phyloP scores from a whole-genome alignment of 805 yeast genomes.

The Teunomyces pallodes region DNA sequence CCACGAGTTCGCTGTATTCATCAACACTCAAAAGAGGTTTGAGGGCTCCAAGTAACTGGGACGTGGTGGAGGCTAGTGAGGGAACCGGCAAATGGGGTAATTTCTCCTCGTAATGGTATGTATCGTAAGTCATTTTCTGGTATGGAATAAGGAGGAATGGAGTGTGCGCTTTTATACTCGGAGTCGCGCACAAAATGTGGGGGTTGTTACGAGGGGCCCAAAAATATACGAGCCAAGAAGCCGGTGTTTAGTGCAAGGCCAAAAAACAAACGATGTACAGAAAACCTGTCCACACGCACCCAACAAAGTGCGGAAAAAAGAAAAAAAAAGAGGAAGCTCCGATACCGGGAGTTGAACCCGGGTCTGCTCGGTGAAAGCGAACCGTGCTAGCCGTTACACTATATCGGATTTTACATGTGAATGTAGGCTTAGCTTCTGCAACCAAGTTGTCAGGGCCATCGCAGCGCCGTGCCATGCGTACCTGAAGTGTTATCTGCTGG shows the following conservation, averaged over 20 bases:
- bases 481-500: not conserved
- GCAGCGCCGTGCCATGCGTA: too few species aligned
- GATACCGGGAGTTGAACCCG: slow-evolving; percentile 89
- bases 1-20: slow-evolving; percentile 46
- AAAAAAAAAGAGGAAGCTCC: slow-evolving; percentile 39
- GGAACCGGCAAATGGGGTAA: slow-evolving; percentile 69
- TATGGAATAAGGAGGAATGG: not conserved
- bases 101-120: slow-evolving; percentile 39
- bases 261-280: too few species aligned
- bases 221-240: not conserved
- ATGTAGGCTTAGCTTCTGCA: too few species aligned
- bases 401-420: slow-evolving; percentile 8
- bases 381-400: slow-evolving; percentile 54
- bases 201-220: not conserved
- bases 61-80: slow-evolving; percentile 44
- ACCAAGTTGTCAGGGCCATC: too few species aligned
- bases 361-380: slow-evolving; percentile 83
- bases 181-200: slow-evolving; percentile 4
- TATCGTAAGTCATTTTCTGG: slow-evolving; percentile 12
- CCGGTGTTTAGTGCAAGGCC: not conserved
- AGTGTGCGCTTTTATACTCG: not conserved
- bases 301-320: not conserved
- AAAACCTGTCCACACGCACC: not conserved
- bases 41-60: slow-evolving; percentile 53
- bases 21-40: slow-evolving; percentile 57